Evolutionary conservation across 2,329 filamentous ascomycete species (phyloP).

Genomic region (Ophiosphaerella korrae): DNA sequence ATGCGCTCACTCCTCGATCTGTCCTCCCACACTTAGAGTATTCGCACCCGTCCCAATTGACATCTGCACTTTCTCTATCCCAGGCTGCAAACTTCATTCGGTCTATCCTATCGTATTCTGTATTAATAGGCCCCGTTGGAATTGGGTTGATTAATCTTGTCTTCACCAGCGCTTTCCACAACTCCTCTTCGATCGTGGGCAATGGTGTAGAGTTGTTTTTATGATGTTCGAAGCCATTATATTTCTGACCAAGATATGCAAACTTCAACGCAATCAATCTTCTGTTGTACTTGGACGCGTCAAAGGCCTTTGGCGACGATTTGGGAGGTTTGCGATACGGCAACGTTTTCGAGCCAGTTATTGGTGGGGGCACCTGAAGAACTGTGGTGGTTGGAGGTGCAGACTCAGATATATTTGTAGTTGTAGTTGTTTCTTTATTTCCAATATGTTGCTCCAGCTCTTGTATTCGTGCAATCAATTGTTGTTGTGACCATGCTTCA

Average conservation of each 20-base stretch:
- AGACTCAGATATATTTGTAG: not conserved
- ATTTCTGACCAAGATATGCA: slow-evolving; percentile 87
- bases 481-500: slow-evolving; percentile 40
- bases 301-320: slow-evolving; percentile 62
- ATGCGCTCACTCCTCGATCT: slow-evolving; percentile 91
- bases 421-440: not conserved
- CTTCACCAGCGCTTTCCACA: slow-evolving; percentile 89
- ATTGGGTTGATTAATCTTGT: slow-evolving; percentile 69
- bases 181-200: slow-evolving; percentile 87
- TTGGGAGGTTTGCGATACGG: slow-evolving; percentile 37
- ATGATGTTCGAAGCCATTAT: slow-evolving; percentile 92
- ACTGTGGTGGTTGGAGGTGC: slow-evolving; percentile 5
- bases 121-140: slow-evolving; percentile 18
- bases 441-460: slow-evolving; percentile 34
- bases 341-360: slow-evolving; percentile 6
- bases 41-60: slow-evolving; percentile 83
- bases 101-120: slow-evolving; percentile 41
- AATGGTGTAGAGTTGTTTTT: slow-evolving; percentile 68
- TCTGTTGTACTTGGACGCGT: slow-evolving; percentile 80
- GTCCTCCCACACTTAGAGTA: slow-evolving; percentile 97
- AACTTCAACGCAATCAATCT: slow-evolving; percentile 89
- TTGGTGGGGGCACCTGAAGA: slow-evolving; percentile 5
- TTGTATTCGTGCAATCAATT: slow-evolving; percentile 41
- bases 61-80: slow-evolving; percentile 48
- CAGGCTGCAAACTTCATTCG: slow-evolving; percentile 43